Conservation (phyloP, 2,329 filamentous ascomycete genomes). For the Arthroderma sp. region DNA sequence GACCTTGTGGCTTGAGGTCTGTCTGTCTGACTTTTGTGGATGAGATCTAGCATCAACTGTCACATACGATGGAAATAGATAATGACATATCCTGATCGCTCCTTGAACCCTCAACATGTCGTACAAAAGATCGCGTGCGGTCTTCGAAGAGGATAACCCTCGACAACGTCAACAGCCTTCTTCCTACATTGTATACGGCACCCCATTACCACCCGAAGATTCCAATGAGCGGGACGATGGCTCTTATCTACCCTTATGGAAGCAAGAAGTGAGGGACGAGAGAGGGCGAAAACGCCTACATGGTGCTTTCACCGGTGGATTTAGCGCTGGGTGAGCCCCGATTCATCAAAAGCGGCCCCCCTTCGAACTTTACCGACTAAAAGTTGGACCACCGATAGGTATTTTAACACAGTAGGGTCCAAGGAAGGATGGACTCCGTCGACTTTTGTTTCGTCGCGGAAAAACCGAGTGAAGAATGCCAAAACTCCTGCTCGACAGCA, state of each 20-base stretch:
- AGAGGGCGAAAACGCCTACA: constrained; percentile 80
- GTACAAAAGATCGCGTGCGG: constrained; percentile 63
- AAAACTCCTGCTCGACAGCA: constrained; percentile 37
- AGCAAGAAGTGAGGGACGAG: constrained; percentile 93
- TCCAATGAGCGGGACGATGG: constrained; percentile 72
- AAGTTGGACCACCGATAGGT: constrained; percentile 40
- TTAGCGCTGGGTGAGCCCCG: constrained; percentile 71
- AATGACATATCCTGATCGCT: too few relatives aligned
- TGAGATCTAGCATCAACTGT: too few relatives aligned
- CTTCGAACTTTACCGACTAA: constrained; percentile 2
- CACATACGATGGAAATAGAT: too few relatives aligned
- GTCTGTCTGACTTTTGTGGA: too few relatives aligned
- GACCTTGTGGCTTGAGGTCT: too few relatives aligned
- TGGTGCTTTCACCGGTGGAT: constrained; percentile 92
- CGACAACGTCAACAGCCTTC: constrained; percentile 45
- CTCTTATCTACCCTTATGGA: constrained; percentile 89
- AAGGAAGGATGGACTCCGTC: constrained; percentile 96
- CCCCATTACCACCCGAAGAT: constrained; percentile 66
- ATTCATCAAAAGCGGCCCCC: constrained; percentile 10
- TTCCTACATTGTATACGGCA: constrained; percentile 70
- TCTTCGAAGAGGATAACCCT: constrained; percentile 59
- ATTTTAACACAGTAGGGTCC: constrained; percentile 95
- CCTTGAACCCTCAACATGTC: constrained; percentile 41
- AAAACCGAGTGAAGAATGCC: constrained; percentile 60
- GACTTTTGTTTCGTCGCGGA: constrained; percentile 79